phyloP scores from a whole-genome alignment of 2,329 filamentous ascomycete genomes.

The Ophiocordyceps camponoti-leonardi region DNA sequence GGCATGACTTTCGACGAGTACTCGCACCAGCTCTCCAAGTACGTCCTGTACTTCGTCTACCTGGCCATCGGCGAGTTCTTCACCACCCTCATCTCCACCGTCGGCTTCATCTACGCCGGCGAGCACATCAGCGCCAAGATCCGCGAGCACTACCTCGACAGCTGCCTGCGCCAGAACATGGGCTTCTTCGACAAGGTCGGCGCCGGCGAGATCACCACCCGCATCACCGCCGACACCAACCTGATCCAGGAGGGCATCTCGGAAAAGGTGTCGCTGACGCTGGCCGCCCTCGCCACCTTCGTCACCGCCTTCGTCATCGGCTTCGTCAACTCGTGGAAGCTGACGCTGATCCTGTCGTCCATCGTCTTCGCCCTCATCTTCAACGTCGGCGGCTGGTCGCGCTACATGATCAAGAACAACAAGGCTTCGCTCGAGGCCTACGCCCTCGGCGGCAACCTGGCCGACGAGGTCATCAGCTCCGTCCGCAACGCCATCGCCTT shows the following conservation, averaged over 20 bases:
- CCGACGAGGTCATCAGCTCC: conserved; percentile 41
- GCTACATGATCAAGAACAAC: conserved; percentile 36
- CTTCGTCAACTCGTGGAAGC: conserved; percentile 38
- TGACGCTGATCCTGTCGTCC: conserved; percentile 41
- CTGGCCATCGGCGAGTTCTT: conserved; percentile 40
- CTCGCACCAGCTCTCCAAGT: conserved; percentile 40
- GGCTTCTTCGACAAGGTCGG: conserved; percentile 87
- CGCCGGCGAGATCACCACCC: conserved; percentile 82
- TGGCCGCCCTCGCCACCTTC: conserved; percentile 67
- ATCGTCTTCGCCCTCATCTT: conserved; percentile 37
- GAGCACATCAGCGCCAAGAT: conserved; percentile 67
- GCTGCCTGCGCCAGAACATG: conserved; percentile 76
- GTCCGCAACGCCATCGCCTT: conserved; percentile 47
- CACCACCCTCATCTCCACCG: conserved; percentile 42
- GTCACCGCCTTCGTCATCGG: conserved; percentile 41
- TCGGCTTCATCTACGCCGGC: conserved; percentile 79
- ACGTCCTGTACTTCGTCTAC: conserved; percentile 52
- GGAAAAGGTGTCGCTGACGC: conserved; percentile 66
- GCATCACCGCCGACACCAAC: conserved; percentile 89
- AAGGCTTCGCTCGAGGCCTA: conserved; percentile 30
- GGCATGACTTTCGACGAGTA: conserved; percentile 29
- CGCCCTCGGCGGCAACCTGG: conserved; percentile 48
- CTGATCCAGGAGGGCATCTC: conserved; percentile 87
- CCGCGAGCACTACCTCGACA: conserved; percentile 66
- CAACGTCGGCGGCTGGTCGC: conserved; percentile 29